Evolutionary conservation across 2,329 filamentous ascomycete species (phyloP), one percentile per base, ranked within the genome.

Genomic region (Hymenoscyphus fructigenus): DNA sequence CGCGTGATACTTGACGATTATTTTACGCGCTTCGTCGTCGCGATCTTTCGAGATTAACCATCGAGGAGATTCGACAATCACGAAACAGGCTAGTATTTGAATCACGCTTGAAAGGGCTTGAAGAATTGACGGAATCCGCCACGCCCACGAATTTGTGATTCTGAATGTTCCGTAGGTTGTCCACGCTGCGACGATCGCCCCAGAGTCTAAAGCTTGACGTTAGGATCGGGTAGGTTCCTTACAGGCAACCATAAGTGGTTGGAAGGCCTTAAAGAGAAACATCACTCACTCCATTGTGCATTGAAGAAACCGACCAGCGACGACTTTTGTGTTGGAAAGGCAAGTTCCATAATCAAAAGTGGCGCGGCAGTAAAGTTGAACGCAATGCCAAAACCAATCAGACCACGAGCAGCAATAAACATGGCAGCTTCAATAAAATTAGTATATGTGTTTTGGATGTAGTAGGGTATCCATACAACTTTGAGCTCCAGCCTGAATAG

Each of bases 1-100:
- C 53, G 80, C 82, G 66, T 85, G 83, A 62, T 83, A 82, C 32
- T 84, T 80, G n/a, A 79, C 78, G 3, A 88, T 80, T 1, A 86
- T 78, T 1, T 74, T 73, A 0, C 81, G 76, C 4, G 84, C 84
- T 64, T 85, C 81, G 1, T 85, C 79, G 60, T 81, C 78, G 26
- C 81, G 77, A 56, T 82, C 83, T 58, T 81, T 81, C 5, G 76
- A 74, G 17, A 81, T 78, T 64, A 75, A 82, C 81, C 67, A 87
- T 60, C 84, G 74, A 78, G 76, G 63, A 38, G 34, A 62, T 17
- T 64, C 65, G 0, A 58, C 47, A 23, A 61, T 50, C 7, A 79
- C 76, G 14, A 59, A 59, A 32, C 57, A 60, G 7, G 9, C 15
- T 4, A 44, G 20, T n/a, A 61, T n/a, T 34, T 53, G 26, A 4